Percentiles rank a stretch among this genome's conserved stretches.
Evolutionary conservation across 306 rosid species (phyloP).

Genomic region (Rosa rugosa): DNA sequence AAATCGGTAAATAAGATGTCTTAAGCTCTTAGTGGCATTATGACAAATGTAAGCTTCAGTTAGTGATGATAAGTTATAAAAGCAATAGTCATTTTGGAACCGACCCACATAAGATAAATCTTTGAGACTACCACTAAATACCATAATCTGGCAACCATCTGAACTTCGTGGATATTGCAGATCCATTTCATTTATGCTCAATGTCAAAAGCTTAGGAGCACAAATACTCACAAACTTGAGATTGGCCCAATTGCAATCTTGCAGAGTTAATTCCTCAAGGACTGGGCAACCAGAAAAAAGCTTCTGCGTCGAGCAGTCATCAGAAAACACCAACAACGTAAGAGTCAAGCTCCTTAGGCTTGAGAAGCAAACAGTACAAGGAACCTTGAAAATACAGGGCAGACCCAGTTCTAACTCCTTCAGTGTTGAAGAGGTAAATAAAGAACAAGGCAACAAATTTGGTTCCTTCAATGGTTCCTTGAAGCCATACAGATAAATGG

Average conservation of each 20-base stretch:
- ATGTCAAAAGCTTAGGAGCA: constrained; percentile 4
- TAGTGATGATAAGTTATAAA: not conserved
- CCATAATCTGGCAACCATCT: not conserved
- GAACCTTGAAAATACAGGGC: not conserved
- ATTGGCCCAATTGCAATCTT: not conserved
- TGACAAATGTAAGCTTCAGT: not conserved
- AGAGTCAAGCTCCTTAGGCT: not conserved
- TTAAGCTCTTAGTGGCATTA: no score
- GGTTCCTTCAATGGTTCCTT: not conserved
- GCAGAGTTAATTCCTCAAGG: not conserved
- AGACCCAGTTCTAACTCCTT: no score
- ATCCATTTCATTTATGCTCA: not conserved
- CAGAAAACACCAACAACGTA: not conserved
- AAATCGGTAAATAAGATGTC: not conserved
- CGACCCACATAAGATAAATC: not conserved
- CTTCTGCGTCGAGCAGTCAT: not conserved
- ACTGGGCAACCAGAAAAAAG: constrained; percentile 11
- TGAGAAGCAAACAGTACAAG: not conserved
- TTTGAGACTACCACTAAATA: not conserved
- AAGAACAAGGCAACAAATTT: not conserved
- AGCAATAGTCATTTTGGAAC: not conserved
- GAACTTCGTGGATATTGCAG: not conserved
- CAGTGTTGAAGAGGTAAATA: not conserved
- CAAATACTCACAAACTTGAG: constrained; percentile 2
- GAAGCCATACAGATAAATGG: not conserved